Percentiles rank a stretch among this genome's conserved stretches.
phyloP scores from a whole-genome alignment of 345 rosid genomes.

The Boechera retrofracta region DNA sequence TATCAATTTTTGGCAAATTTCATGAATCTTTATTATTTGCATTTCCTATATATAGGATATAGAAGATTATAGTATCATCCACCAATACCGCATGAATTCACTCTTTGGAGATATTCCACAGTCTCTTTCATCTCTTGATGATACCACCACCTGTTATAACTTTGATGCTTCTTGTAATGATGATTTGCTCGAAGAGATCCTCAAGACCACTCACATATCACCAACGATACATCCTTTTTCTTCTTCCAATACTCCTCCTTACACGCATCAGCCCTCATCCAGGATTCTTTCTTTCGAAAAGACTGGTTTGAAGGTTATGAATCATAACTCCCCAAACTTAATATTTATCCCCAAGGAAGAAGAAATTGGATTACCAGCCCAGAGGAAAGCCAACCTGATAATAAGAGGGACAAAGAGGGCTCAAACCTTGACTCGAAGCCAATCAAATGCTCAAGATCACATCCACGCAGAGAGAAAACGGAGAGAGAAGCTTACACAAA shows the following conservation, averaged over 20 bases:
- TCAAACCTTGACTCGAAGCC: constrained; percentile 22
- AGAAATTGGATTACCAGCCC: constrained; percentile 1
- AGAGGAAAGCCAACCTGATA: background rate
- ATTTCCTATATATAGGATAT: constrained; percentile 33
- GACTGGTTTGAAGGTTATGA: background rate
- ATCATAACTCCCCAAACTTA: constrained; percentile 19
- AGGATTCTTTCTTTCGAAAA: constrained; percentile 38
- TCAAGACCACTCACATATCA: constrained; percentile 21
- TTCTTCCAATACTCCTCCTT: constrained; percentile 3
- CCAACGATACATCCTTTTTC: constrained; percentile 3
- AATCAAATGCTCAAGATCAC: constrained; percentile 43
- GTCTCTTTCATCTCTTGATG: constrained; percentile 17
- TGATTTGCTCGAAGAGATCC: constrained; percentile 22
- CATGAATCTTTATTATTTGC: background rate
- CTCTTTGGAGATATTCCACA: constrained; percentile 39
- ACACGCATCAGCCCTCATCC: constrained; percentile 22
- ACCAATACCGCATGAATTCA: constrained; percentile 41
- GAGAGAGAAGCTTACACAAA: constrained; percentile 43
- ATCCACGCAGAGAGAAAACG: constrained; percentile 42
- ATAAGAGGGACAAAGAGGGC: constrained; percentile 30
- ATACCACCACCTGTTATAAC: constrained; percentile 14
- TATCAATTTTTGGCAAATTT: background rate
- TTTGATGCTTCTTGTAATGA: constrained; percentile 19
- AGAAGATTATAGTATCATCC: constrained; percentile 38
- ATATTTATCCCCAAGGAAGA: constrained; percentile 30